A percentile compares a stretch with the other conserved stretches of the same genome.
These are phyloP conservation scores for Calonectria multiphialidica DNA, from an alignment of 2,329 filamentous ascomycete genomes.

Conservation along the genomic window DNA sequence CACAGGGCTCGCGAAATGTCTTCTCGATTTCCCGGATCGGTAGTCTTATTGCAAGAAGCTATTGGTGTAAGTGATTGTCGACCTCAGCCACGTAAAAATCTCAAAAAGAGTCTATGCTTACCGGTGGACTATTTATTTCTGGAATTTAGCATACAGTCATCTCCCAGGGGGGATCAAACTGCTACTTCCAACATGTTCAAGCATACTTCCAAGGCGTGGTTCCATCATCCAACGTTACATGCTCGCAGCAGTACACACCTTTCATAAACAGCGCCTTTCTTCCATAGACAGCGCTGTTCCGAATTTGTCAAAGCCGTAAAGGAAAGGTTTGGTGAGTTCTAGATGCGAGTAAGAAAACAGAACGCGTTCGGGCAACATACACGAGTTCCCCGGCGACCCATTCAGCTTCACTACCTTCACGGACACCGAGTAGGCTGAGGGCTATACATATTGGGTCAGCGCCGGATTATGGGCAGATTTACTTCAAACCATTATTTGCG, in stretches of 20 bases:
- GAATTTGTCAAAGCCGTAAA: background rate
- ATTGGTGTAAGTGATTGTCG: constrained; percentile 45
- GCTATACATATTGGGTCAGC: background rate
- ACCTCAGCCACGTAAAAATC: constrained; percentile 4
- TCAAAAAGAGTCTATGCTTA: constrained; percentile 29
- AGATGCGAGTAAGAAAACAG: background rate
- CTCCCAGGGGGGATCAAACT: constrained; percentile 45
- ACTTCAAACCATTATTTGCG: background rate
- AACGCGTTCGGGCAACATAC: background rate
- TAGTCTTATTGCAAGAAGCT: constrained; percentile 47
- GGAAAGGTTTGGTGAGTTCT: background rate
- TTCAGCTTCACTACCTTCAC: background rate
- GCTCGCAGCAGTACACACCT: constrained; percentile 45
- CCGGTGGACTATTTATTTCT: constrained; percentile 2
- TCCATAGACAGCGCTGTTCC: background rate
- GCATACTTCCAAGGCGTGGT: constrained; percentile 50
- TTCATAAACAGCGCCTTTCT: constrained; percentile 32
- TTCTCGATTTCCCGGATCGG: constrained; percentile 46
- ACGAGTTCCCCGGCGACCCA: too few species aligned
- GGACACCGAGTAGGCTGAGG: too few species aligned
- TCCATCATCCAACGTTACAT: constrained; percentile 47
- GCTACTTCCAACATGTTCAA: constrained; percentile 52
- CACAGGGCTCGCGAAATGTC: constrained; percentile 44
- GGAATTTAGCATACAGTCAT: constrained; percentile 45
- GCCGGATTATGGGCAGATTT: background rate